These are phyloP conservation scores for Penicillium hordei DNA, from an alignment of 2,329 filamentous ascomycete species.

Conservation along the genomic window DNA sequence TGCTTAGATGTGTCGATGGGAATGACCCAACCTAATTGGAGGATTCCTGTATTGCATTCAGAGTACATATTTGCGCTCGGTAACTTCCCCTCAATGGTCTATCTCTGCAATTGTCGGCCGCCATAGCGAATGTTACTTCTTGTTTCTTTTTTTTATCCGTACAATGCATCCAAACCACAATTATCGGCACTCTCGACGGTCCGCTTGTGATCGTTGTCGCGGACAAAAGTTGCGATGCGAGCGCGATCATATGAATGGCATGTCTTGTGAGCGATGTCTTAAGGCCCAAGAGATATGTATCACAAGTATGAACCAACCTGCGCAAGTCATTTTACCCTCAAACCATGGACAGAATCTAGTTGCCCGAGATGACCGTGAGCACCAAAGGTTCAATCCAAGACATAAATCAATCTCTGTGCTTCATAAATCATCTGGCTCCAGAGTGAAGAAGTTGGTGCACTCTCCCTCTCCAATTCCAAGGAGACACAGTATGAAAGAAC, in stretches of 20 bases:
- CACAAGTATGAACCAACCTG: conserved; percentile 20
- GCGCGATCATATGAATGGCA: conserved; percentile 21
- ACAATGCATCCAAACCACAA: conserved; percentile 21
- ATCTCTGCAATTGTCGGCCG: background rate
- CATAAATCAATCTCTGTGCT: conserved; percentile 13
- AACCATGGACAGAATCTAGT: background rate
- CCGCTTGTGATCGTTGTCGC: conserved; percentile 27
- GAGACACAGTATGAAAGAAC: background rate
- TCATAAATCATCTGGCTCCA: conserved; percentile 11
- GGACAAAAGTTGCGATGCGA: conserved; percentile 28
- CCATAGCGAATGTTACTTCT: background rate
- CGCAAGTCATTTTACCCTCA: conserved; percentile 4
- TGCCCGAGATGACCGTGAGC: conserved; percentile 2
- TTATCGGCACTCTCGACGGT: conserved; percentile 26
- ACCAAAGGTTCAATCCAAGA: background rate
- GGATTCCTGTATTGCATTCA: background rate
- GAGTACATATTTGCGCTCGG: conserved; percentile 4
- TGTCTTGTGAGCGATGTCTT: conserved; percentile 26
- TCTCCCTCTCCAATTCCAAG: background rate
- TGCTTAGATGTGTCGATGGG: background rate
- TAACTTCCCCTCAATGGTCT: background rate
- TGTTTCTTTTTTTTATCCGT: too few species aligned
- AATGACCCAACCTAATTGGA: background rate
- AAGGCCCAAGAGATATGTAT: conserved; percentile 27
- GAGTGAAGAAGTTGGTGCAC: conserved; percentile 10